phyloP scores from a whole-genome alignment of 805 yeast species.

The Peterozyma toletana region DNA sequence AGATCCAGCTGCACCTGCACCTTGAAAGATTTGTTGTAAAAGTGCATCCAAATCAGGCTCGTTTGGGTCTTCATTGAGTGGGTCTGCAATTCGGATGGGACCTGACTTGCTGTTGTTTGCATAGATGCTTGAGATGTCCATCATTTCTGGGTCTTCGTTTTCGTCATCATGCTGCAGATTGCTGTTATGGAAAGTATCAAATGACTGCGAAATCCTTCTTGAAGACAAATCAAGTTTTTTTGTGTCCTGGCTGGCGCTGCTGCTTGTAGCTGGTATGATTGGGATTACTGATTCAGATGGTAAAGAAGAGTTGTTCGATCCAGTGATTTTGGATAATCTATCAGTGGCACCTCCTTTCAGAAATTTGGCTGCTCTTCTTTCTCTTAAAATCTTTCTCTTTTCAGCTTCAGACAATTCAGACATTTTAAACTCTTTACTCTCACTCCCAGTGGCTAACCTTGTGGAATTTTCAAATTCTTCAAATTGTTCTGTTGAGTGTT shows the following conservation, averaged over 20 bases:
- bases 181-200: constrained; percentile 6
- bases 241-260: background rate
- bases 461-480: no score
- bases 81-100: constrained; percentile 5
- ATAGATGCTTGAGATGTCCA: constrained; percentile 10
- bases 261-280: background rate
- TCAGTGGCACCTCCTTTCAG: constrained; percentile 45
- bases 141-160: constrained; percentile 17
- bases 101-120: constrained; percentile 3
- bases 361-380: constrained; percentile 61
- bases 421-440: constrained; percentile 18
- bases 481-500: no score
- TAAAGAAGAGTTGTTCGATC: constrained; percentile 27
- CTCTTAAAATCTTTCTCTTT: constrained; percentile 48
- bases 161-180: constrained; percentile 8
- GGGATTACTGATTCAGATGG: constrained; percentile 7
- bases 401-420: constrained; percentile 45
- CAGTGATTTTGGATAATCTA: constrained; percentile 44
- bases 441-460: no score
- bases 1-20: constrained; percentile 9
- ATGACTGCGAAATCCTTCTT: constrained; percentile 11
- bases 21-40: constrained; percentile 12
- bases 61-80: constrained; percentile 9
- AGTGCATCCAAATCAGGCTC: constrained; percentile 12
- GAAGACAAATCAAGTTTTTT: background rate